phyloP scores from a whole-genome alignment of 2,329 filamentous ascomycete genomes.

The Sphaerulina musiva region DNA sequence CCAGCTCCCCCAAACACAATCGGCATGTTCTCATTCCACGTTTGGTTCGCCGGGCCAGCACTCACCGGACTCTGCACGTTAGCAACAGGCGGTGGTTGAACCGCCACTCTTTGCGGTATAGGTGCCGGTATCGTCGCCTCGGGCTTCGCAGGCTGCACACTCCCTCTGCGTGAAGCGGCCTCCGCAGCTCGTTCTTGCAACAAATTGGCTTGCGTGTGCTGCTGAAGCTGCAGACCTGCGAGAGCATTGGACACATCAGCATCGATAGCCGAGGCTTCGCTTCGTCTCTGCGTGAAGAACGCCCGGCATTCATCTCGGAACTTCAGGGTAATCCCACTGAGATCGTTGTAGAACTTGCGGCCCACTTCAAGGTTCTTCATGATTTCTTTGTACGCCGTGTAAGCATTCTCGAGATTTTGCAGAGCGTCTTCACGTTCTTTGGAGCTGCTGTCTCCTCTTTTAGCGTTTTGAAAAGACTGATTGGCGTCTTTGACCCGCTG shows the following conservation, averaged over 20 bases:
- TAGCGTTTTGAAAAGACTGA: constrained; percentile 66
- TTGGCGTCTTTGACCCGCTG: constrained; percentile 68
- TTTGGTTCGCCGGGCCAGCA: constrained; percentile 16
- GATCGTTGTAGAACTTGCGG: constrained; percentile 93
- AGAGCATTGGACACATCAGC: constrained; percentile 57
- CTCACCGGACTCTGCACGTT: constrained; percentile 22
- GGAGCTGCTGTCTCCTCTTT: constrained; percentile 58
- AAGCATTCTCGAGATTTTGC: constrained; percentile 83
- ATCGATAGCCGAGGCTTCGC: constrained; percentile 74
- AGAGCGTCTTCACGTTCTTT: constrained; percentile 77
- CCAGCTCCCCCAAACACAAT: constrained; percentile 28
- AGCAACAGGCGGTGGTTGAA: constrained; percentile 33
- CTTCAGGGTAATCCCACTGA: constrained; percentile 75
- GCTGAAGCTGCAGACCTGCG: constrained; percentile 50
- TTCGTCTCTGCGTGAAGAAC: constrained; percentile 73
- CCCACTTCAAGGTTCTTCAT: constrained; percentile 85
- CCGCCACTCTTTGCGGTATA: constrained; percentile 34
- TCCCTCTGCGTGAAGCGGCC: constrained; percentile 7
- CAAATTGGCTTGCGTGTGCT: constrained; percentile 37
- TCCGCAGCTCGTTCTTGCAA: constrained; percentile 33
- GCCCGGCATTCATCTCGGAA: constrained; percentile 74
- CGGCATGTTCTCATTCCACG: constrained; percentile 34
- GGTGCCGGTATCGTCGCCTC: constrained; percentile 49
- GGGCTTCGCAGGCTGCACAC: constrained; percentile 20
- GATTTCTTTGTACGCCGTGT: constrained; percentile 94